Base-by-base conservation (phyloP, 2,329 filamentous ascomycete genomes). In the Domatiomyces catenatus region DNA sequence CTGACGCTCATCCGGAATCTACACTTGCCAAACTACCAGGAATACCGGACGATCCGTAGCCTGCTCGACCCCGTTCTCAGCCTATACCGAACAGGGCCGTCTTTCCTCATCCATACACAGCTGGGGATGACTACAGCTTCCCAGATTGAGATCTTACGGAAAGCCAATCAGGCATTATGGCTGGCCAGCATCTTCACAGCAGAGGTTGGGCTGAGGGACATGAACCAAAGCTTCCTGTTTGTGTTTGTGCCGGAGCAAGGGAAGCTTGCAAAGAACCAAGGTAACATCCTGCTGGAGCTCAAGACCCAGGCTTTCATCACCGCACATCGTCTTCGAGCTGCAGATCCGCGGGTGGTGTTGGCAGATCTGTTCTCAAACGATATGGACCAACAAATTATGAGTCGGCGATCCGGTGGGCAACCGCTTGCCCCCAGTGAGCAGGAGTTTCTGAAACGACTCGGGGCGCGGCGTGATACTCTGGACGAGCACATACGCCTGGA, bases 251-350 rank as follows among this genome's bases (percentile, higher is more conserved):
- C 77, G 0, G 72, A 79, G 50, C 75, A 76, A 20, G 72, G 71
- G 39, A 69, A 75, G 8, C 62, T 83, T 19, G 64, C 79, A 18
- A 79, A 79, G 57, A 75, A 74, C 53, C 77, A 81, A 58, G 77
- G 75, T 1, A 71, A 74, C 12, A 66, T 83, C 22, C 80, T 75
- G 56, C 69, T 83, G 12, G 79, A 82, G 54, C 65, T 83, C 17
- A 83, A 83, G 64, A 82, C 80, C 1, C 80, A 83, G 61, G 77
- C 79, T 12, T 83, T 80, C 58, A 77, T 83, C 50, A 77, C 77
- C 3, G 75, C 76, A 3, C 69, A 79, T 59, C 73, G 76, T 56
- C 75, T 73, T 58, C 73, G 72, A 43, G 73, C 79, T 49, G 72
- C 71, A 24, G 69, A 70, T 1, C 72, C 74, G 47, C 74, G 77